A percentile compares a stretch with the other conserved stretches of the same genome.
These are phyloP conservation scores for Calonectria ilicicola DNA, from an alignment of 2,329 filamentous ascomycete genomes.

Conservation along the genomic window DNA sequence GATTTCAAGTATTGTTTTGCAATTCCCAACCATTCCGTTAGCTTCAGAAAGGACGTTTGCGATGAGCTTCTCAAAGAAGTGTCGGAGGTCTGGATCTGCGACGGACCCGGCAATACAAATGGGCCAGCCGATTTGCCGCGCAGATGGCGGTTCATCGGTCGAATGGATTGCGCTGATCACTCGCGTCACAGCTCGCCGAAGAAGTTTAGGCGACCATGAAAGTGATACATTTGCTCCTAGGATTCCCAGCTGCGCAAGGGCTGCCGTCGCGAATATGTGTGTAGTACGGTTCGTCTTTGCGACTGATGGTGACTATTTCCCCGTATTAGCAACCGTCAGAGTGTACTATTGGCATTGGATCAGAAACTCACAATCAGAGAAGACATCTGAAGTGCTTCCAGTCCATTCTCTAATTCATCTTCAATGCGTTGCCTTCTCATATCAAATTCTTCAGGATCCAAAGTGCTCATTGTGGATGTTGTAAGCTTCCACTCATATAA, in stretches of 20 bases:
- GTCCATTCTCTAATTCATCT: not conserved
- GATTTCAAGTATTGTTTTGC: not conserved
- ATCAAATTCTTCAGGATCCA: not conserved
- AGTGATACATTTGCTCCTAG: not conserved
- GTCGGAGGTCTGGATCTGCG: not conserved
- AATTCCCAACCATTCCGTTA: conserved; percentile 1
- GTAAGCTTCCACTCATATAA: not conserved
- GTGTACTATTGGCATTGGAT: no score
- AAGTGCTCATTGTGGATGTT: not conserved
- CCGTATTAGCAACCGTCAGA: not conserved
- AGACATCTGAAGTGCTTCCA: not conserved
- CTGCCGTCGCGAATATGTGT: not conserved
- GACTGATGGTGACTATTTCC: not conserved
- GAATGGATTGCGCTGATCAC: not conserved
- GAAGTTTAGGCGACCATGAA: not conserved
- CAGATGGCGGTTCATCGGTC: not conserved
- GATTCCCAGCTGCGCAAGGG: not conserved
- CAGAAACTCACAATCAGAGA: not conserved
- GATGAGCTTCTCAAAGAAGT: not conserved
- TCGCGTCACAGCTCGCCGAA: not conserved
- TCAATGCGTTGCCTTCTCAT: not conserved
- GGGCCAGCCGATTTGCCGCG: conserved; percentile 1
- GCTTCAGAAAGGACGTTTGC: not conserved
- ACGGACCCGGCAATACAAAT: not conserved
- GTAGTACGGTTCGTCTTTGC: not conserved